Base-by-base conservation (phyloP, 352 stramenopile species). In the Globisporangium nodosum region DNA sequence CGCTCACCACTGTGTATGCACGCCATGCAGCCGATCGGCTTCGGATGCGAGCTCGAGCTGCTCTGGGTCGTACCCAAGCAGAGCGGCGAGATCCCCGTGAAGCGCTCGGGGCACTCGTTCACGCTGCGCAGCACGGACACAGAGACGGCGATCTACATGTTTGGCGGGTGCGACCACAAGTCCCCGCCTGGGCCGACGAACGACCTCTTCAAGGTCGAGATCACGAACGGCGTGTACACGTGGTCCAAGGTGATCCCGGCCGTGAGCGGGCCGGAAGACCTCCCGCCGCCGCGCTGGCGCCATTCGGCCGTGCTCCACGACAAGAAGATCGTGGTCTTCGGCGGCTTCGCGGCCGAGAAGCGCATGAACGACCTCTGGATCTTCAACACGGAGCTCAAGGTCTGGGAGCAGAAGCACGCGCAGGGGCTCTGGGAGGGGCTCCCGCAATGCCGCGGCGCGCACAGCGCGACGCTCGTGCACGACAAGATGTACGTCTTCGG, bases 331-430 rank as follows among this genome's bases (percentile, higher is more conserved):
- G 60, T 99, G 30, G 71, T 98, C 31, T 99, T 99, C 60, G 96
- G 96, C 8, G 96, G 96, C 4, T 99, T 98, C 57, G 82, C 85
- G 6, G 90, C 86, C 18, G 76, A 93, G 68, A 96, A 90, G 58
- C 87, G 94, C 49, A 96, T 98, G 66, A 98, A 99, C 66, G 96
- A 99, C 59, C 54, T 98, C 12, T 99, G 96, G 95, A 68, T 98
- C 15, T 97, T 98, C 57, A 92, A 98, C 73, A 96, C 93, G 12
- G 83, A 94, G 55, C 86, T 85, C 40, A 89, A 97, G 35, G 73
- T 94, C 35, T 99, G 96, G 96, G 93, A 91, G 54, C 90, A 98
- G 61, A 94, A 93, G 49, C 85, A 94, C 56, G 69, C 81, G 13
- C 79, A 91, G 20, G 74, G 81, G 3, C 92, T 96, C 57, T 97